Evolutionary conservation across 2,329 filamentous ascomycete species (phyloP).

Genomic region (Epichloe amarillans): DNA sequence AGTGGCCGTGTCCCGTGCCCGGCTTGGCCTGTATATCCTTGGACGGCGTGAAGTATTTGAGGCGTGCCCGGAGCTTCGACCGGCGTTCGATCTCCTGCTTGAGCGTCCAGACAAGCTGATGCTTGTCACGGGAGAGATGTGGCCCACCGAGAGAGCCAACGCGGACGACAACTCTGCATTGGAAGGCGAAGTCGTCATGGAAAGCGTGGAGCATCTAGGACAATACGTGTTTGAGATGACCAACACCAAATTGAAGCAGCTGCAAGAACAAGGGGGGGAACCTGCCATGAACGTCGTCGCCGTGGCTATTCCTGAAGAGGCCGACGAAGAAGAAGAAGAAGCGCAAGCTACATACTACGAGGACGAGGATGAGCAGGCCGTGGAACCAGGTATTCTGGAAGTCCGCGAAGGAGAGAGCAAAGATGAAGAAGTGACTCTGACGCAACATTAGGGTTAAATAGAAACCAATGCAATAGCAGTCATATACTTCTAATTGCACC

Average conservation of each 20-base stretch:
- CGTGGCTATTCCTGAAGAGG: conserved; percentile 14
- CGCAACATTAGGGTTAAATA: background rate
- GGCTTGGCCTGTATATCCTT: conserved; percentile 83
- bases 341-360: conserved; percentile 18
- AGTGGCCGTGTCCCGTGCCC: conserved; percentile 83
- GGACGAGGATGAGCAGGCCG: conserved; percentile 17
- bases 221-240: conserved; percentile 98
- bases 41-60: conserved; percentile 83
- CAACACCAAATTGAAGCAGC: conserved; percentile 40
- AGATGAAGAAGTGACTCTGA: background rate
- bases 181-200: conserved; percentile 58
- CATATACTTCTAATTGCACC: no score
- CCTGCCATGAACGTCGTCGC: conserved; percentile 10
- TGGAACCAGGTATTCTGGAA: conserved; percentile 23
- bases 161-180: conserved; percentile 29
- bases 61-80: conserved; percentile 71
- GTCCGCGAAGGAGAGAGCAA: conserved; percentile 16
- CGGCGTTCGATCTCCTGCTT: conserved; percentile 71
- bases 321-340: conserved; percentile 17
- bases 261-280: conserved; percentile 25
- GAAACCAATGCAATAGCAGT: background rate
- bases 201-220: conserved; percentile 82
- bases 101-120: conserved; percentile 67
- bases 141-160: conserved; percentile 47
- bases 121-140: conserved; percentile 78